Base-by-base conservation (phyloP, 306 rosid genomes). In the Quercus variabilis region DNA sequence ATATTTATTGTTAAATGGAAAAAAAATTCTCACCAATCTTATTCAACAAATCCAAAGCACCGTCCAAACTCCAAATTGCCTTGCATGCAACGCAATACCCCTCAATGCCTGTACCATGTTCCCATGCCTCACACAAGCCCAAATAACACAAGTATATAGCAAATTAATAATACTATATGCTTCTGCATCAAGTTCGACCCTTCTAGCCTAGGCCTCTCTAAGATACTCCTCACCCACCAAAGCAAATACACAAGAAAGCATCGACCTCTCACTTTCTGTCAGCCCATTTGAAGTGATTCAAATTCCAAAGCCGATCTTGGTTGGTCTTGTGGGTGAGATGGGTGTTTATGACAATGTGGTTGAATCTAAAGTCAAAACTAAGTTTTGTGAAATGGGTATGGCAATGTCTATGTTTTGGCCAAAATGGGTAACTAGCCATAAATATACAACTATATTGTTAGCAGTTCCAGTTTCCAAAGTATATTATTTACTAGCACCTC, bases 81-180 rank as follows among this genome's bases (percentile, higher is more conserved):
- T 79, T 55, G 82, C 87, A 46, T 33, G 35, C 35, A 33, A 33
- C 79, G 75, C 90, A 90, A 74, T 81, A 65, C 55, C 94, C 97
- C 78, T 85, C 80, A 85, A 28, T 25, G 92, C 98, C 72, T 83
- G 89, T 13, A 21, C 72, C 85, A 31, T 31, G 92, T 5, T 87
- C 58, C 94, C 82, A 81, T 84, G 82, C 90, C 88, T 92, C 70
- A 85, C 94, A 83, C 91, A 90, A 73, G n/a, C 81, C 78, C 33
- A 31, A 51, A 92, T 80, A n/a, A 88, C 90, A 83, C 73, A 8
- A 2, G 81, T 86, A 83, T 85, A 89, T 85, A 73, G 90, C 35
- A 31, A 31, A 31, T 31, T 79, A 52, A 80, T 78, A 76, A 85
- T 78, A 74, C 87, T 80, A 79, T 90, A 92, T 0, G 87, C 71